A percentile compares a stretch with the other conserved stretches of the same genome.
Conservation (phyloP, 164 flowering plant species). For the Macadamia tetraphylla region DNA sequence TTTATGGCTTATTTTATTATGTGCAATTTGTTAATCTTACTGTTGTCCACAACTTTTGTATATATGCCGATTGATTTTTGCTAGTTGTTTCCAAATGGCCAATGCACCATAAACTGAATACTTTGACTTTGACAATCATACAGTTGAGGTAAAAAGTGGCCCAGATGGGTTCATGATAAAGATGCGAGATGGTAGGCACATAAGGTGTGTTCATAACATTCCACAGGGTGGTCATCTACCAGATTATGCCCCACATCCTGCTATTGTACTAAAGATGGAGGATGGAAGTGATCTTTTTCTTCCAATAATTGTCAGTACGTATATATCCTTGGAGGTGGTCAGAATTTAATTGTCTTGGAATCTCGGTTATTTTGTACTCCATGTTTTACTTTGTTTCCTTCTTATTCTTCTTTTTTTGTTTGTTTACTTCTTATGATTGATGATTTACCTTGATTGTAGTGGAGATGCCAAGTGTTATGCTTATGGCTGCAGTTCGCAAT, state of each 20-base stretch:
- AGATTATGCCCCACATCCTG: conserved; percentile 96
- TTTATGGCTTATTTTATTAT: not conserved
- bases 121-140: conserved; percentile 5
- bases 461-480: conserved; percentile 96
- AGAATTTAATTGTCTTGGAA: not conserved
- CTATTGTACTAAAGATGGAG: conserved; percentile 97
- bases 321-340: not conserved
- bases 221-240: conserved; percentile 91
- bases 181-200: conserved; percentile 87
- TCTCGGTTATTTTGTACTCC: not conserved
- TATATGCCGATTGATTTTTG: not conserved
- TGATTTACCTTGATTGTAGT: conserved; percentile 46
- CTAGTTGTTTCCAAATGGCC: too few relatives aligned
- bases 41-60: not conserved
- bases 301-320: conserved; percentile 97
- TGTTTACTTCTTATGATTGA: not conserved
- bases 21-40: not conserved
- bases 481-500: conserved; percentile 96
- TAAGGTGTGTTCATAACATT: conserved; percentile 87
- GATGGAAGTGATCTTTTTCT: conserved; percentile 97
- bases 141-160: conserved; percentile 97
- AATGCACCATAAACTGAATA: not conserved
- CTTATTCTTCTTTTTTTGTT: too few relatives aligned
- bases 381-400: too few relatives aligned
- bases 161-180: conserved; percentile 86